A percentile compares a stretch with the other conserved stretches of the same genome.
Conservation (phyloP, 306 rosid genomes). For the Prinsepia uniflora region DNA sequence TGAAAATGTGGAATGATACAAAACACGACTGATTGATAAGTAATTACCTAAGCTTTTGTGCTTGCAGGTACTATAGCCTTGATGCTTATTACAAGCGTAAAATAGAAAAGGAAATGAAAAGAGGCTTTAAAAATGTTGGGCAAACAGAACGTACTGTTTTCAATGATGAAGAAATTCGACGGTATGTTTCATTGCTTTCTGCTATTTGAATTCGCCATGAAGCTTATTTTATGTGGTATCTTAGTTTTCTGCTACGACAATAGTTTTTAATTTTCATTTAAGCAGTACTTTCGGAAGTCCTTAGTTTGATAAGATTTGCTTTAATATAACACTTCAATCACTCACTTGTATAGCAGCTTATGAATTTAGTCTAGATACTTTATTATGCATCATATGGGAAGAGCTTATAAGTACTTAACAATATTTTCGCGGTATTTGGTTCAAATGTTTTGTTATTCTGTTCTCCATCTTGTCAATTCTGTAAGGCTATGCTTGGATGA, state of each 20-base stretch:
- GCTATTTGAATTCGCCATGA: constrained; percentile 11
- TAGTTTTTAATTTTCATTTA: not conserved
- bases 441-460: too few relatives aligned
- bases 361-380: not conserved
- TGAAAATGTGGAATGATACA: not conserved
- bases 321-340: not conserved
- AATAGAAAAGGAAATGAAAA: constrained; percentile 61
- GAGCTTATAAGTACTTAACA: not conserved
- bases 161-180: constrained; percentile 87
- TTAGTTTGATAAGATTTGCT: not conserved
- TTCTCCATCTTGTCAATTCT: too few relatives aligned
- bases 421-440: not conserved
- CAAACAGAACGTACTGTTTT: constrained; percentile 71
- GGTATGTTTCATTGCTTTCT: constrained; percentile 43
- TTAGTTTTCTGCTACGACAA: not conserved
- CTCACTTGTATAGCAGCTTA: not conserved
- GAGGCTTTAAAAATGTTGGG: constrained; percentile 55
- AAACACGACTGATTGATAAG: constrained; percentile 1
- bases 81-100: constrained; percentile 67
- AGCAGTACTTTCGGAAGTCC: not conserved
- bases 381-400: not conserved
- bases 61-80: constrained; percentile 81
- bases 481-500: too few relatives aligned
- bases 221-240: not conserved
- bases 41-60: constrained; percentile 14